Evolutionary conservation across 768 basidiomycete species (phyloP).

Genomic region (Auricularia sp.): DNA sequence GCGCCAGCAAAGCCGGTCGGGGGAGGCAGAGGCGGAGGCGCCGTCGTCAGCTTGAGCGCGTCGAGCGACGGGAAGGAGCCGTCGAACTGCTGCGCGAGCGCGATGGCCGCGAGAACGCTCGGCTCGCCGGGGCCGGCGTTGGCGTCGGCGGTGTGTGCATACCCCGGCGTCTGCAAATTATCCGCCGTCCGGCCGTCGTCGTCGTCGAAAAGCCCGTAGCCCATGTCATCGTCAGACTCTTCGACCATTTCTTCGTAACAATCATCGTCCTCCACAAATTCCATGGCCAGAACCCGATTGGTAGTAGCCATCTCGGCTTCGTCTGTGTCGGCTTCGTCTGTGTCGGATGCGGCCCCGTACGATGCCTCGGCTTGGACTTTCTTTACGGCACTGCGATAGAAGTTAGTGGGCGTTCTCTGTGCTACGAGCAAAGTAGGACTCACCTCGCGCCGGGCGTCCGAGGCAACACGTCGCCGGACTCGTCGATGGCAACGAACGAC

Average conservation of each 20-base stretch:
- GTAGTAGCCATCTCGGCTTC: background rate
- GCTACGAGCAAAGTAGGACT: background rate
- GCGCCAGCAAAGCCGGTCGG: background rate
- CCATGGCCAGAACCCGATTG: too few relatives aligned
- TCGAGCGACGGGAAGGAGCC: background rate
- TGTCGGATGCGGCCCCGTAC: too few relatives aligned
- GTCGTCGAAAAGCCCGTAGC: background rate
- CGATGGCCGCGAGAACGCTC: background rate
- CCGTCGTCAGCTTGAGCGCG: background rate
- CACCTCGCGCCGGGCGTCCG: background rate
- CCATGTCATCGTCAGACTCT: background rate
- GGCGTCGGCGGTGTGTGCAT: background rate
- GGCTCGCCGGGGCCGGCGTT: background rate
- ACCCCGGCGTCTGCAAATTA: background rate
- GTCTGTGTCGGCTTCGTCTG: too few relatives aligned
- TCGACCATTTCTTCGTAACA: background rate
- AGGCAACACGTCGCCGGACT: background rate
- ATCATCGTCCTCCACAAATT: too few relatives aligned
- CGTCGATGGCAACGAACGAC: conserved; percentile 46
- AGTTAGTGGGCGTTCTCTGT: too few relatives aligned
- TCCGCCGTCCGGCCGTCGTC: background rate
- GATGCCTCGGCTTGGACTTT: too few relatives aligned
- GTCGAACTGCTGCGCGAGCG: background rate
- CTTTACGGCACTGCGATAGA: too few relatives aligned
- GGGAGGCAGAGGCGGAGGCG: background rate